Percentiles rank a stretch among this genome's conserved stretches.
Evolutionary conservation across 768 basidiomycete genomes (phyloP).

Genomic region (Macrolepiota fuliginosa): DNA sequence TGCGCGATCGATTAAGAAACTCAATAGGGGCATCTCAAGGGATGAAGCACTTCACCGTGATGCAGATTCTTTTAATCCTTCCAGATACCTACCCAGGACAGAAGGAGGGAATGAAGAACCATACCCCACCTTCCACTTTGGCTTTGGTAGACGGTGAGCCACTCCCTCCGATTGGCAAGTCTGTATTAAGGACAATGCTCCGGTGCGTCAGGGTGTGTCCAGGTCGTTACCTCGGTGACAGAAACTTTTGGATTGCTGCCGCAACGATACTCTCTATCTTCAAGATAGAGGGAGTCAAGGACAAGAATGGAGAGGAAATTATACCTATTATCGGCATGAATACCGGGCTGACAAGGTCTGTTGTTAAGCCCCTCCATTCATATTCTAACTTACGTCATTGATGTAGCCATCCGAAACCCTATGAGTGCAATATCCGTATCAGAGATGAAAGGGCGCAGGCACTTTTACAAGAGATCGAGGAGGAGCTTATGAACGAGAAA

Average conservation of each 20-base stretch:
- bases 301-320: neutral
- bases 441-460: too few species aligned
- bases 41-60: slow-evolving; percentile 49
- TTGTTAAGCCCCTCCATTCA: neutral
- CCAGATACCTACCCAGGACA: slow-evolving; percentile 39
- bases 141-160: slow-evolving; percentile 3
- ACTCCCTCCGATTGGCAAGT: too few species aligned
- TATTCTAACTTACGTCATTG: too few species aligned
- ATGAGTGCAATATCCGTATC: too few species aligned
- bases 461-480: too few species aligned
- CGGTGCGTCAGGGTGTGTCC: neutral
- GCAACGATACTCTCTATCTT: neutral
- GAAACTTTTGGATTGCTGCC: neutral
- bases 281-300: neutral
- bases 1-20: neutral
- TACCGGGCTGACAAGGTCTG: slow-evolving; percentile 2
- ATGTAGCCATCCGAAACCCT: too few species aligned
- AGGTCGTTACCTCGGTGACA: neutral
- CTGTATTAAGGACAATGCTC: neutral
- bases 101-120: slow-evolving; percentile 1
- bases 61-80: slow-evolving; percentile 49
- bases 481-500: too few species aligned
- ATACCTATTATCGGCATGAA: neutral
- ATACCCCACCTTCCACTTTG: neutral
- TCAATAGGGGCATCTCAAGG: slow-evolving; percentile 40